These are phyloP conservation scores for Entonaema liquescens DNA, from an alignment of 495 filamentous ascomycete genomes.

Conservation along the genomic window DNA sequence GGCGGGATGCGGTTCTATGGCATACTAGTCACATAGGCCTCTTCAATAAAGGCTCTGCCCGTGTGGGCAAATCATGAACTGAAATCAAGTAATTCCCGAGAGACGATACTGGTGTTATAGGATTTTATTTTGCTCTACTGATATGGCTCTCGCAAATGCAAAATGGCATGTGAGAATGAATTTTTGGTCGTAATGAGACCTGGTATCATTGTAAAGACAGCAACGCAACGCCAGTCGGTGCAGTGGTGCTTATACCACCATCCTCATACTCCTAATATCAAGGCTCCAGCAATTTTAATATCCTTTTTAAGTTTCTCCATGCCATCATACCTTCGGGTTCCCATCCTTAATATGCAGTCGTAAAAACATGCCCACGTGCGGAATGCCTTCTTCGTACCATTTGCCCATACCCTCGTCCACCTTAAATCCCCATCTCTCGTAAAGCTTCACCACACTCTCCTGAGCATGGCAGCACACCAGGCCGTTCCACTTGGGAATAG, in stretches of 20 bases:
- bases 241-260: constrained; percentile 3
- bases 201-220: constrained; percentile 33
- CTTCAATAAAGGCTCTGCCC: constrained; percentile 52
- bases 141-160: constrained; percentile 15
- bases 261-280: background rate
- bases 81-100: constrained; percentile 42
- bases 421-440: constrained; percentile 72
- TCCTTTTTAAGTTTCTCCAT: background rate
- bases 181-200: constrained; percentile 17
- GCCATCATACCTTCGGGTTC: constrained; percentile 18
- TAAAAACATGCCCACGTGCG: constrained; percentile 82
- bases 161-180: constrained; percentile 7
- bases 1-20: constrained; percentile 56
- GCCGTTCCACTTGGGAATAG: constrained; percentile 68
- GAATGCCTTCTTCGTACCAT: constrained; percentile 87
- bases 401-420: constrained; percentile 73
- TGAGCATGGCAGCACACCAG: constrained; percentile 80
- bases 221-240: constrained; percentile 2
- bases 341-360: constrained; percentile 42
- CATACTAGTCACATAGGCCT: constrained; percentile 59
- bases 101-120: constrained; percentile 31
- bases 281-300: background rate
- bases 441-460: constrained; percentile 65
- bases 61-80: constrained; percentile 48
- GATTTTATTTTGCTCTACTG: constrained; percentile 14